Percentiles rank a stretch among this genome's conserved stretches.
phyloP scores from a whole-genome alignment of 768 basidiomycete genomes.

The Pleurotus salmoneostramineus region DNA sequence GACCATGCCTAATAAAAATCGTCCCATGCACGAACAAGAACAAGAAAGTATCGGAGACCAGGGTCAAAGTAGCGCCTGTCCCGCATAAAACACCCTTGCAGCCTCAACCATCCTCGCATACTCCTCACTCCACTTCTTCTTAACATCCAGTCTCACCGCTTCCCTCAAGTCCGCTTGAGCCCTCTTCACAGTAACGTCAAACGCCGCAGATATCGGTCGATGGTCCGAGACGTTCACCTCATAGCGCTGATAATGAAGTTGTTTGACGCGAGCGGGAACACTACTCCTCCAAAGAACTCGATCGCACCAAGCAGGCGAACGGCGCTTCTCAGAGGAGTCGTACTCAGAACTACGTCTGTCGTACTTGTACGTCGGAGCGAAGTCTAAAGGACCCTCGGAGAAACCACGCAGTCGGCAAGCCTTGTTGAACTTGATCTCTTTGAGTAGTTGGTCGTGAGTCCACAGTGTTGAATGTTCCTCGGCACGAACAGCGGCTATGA shows the following conservation, averaged over 20 bases:
- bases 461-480: slow-evolving; percentile 63
- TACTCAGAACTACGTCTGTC: slow-evolving; percentile 75
- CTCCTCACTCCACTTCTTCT: slow-evolving; percentile 50
- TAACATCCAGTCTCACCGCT: slow-evolving; percentile 51
- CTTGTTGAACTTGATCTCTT: slow-evolving; percentile 87
- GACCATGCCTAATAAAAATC: background rate
- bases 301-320: slow-evolving; percentile 96
- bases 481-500: slow-evolving; percentile 65
- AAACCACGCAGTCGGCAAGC: slow-evolving; percentile 83
- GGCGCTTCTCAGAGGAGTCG: slow-evolving; percentile 85
- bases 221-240: slow-evolving; percentile 91
- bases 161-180: slow-evolving; percentile 57
- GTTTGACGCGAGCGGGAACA: slow-evolving; percentile 52
- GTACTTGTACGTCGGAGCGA: slow-evolving; percentile 94
- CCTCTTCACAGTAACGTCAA: slow-evolving; percentile 69
- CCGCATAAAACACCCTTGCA: slow-evolving; percentile 39
- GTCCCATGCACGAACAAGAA: background rate
- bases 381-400: slow-evolving; percentile 76
- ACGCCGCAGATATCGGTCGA: slow-evolving; percentile 80
- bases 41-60: background rate
- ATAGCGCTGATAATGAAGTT: slow-evolving; percentile 75
- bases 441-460: slow-evolving; percentile 82
- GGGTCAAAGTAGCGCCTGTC: slow-evolving; percentile 20
- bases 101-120: slow-evolving; percentile 34
- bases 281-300: slow-evolving; percentile 77